phyloP scores from a whole-genome alignment of 192 early-diverging fungal genomes.

The Coemansia aciculifera region DNA sequence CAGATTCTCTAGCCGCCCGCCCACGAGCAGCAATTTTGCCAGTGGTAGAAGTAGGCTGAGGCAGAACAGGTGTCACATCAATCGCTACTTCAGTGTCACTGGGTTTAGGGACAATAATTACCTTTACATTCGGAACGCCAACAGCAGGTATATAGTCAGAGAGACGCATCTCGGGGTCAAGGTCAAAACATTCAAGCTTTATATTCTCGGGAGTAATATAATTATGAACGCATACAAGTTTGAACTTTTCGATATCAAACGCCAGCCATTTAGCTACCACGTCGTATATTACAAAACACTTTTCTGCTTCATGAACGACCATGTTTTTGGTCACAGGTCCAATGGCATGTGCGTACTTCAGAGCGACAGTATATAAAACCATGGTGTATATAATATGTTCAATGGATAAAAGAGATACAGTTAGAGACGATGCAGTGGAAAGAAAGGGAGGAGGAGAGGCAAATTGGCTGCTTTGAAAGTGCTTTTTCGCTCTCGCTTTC shows the following conservation, averaged over 20 bases:
- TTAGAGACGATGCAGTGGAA: background rate
- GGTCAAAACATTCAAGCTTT: background rate
- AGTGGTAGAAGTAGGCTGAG: background rate
- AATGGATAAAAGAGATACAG: background rate
- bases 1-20: background rate
- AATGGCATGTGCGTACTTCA: background rate
- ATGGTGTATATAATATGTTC: background rate
- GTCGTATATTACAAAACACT: background rate
- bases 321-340: background rate
- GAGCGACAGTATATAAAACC: background rate
- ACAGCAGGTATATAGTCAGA: background rate
- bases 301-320: background rate
- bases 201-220: background rate
- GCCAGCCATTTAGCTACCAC: background rate
- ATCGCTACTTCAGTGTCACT: conserved; percentile 62
- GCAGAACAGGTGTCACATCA: conserved; percentile 30
- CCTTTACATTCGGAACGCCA: background rate
- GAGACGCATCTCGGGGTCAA: background rate
- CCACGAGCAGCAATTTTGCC: background rate
- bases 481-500: background rate
- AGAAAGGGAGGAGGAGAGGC: background rate
- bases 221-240: background rate
- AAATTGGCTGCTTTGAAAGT: too few relatives aligned
- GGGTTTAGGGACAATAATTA: conserved; percentile 22
- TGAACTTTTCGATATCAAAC: background rate